phyloP scores from a whole-genome alignment of 2,329 filamentous ascomycete genomes.

The Volutella citrinella region DNA sequence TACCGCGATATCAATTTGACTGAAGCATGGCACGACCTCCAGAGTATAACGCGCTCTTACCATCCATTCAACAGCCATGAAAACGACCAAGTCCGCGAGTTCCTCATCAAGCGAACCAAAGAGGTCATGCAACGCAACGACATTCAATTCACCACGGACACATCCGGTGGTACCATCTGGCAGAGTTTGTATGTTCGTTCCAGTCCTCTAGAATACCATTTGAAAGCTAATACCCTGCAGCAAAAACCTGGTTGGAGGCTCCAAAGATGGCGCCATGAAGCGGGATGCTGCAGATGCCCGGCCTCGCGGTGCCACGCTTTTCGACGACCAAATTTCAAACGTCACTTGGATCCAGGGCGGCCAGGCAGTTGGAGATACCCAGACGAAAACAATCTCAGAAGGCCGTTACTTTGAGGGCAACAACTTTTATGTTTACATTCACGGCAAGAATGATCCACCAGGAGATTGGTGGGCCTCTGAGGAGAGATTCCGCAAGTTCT shows the following conservation, averaged over 20 bases:
- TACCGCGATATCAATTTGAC: slow-evolving; percentile 70
- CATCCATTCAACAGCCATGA: slow-evolving; percentile 86
- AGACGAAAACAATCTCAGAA: slow-evolving; percentile 28
- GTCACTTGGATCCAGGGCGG: slow-evolving; percentile 56
- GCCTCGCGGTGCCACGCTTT: slow-evolving; percentile 55
- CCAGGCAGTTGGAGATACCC: too few relatives aligned
- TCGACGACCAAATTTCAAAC: slow-evolving; percentile 78
- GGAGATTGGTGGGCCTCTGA: slow-evolving; percentile 68
- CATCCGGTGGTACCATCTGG: slow-evolving; percentile 29
- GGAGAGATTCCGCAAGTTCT: slow-evolving; percentile 40
- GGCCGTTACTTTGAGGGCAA: slow-evolving; percentile 86
- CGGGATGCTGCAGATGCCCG: too few relatives aligned
- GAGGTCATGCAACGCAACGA: slow-evolving; percentile 65
- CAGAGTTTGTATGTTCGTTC: slow-evolving; percentile 19
- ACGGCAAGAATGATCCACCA: slow-evolving; percentile 70
- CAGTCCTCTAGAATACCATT: not conserved
- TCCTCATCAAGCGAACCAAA: slow-evolving; percentile 68
- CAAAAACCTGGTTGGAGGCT: too few relatives aligned
- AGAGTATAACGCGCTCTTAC: slow-evolving; percentile 68
- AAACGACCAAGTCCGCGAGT: slow-evolving; percentile 78
- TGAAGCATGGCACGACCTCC: slow-evolving; percentile 83
- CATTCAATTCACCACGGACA: slow-evolving; percentile 44
- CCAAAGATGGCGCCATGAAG: too few relatives aligned
- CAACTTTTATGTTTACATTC: slow-evolving; percentile 89
- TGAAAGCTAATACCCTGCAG: slow-evolving; percentile 6